Conservation (phyloP, 148 eudicot genomes). For the Arctostaphylos glauca region DNA sequence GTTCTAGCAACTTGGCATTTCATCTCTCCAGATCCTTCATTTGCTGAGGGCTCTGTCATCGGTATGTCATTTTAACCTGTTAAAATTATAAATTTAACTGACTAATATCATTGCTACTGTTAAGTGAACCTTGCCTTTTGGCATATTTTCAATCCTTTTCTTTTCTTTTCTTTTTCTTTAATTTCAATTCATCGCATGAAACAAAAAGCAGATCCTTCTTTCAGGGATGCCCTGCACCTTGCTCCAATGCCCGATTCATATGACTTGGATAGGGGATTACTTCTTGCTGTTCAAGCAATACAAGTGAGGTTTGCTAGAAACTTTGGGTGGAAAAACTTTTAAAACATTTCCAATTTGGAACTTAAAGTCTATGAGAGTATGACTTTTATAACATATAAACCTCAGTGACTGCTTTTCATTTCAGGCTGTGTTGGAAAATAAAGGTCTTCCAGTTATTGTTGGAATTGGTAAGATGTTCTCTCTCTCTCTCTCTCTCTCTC, state of each 20-base stretch:
- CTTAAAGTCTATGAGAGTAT: background rate
- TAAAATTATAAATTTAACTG: slow-evolving; percentile 10
- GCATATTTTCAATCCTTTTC: slow-evolving; percentile 12
- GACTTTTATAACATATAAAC: background rate
- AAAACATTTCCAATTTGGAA: background rate
- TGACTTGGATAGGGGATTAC: slow-evolving; percentile 95
- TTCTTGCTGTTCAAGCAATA: slow-evolving; percentile 97
- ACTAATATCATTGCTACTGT: slow-evolving; percentile 5
- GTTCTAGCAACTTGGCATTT: slow-evolving; percentile 90
- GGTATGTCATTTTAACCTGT: slow-evolving; percentile 45
- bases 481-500: slow-evolving; percentile 1
- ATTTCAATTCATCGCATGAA: slow-evolving; percentile 63
- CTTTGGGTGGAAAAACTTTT: background rate
- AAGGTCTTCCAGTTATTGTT: slow-evolving; percentile 88
- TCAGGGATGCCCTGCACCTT: slow-evolving; percentile 84
- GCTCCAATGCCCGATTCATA: slow-evolving; percentile 99
- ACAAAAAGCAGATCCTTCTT: slow-evolving; percentile 83
- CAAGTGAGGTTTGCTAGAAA: slow-evolving; percentile 47
- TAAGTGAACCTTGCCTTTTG: slow-evolving; percentile 12
- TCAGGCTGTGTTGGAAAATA: slow-evolving; percentile 91
- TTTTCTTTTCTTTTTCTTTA: slow-evolving; percentile 29
- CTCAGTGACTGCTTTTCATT: slow-evolving; percentile 13
- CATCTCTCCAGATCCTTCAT: slow-evolving; percentile 52
- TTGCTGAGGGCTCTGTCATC: slow-evolving; percentile 41
- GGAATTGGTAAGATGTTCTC: slow-evolving; percentile 69